A percentile compares a stretch with the other conserved stretches of the same genome.
Conservation (phyloP, 805 yeast genomes). For the Cyberlindnera veronae region DNA sequence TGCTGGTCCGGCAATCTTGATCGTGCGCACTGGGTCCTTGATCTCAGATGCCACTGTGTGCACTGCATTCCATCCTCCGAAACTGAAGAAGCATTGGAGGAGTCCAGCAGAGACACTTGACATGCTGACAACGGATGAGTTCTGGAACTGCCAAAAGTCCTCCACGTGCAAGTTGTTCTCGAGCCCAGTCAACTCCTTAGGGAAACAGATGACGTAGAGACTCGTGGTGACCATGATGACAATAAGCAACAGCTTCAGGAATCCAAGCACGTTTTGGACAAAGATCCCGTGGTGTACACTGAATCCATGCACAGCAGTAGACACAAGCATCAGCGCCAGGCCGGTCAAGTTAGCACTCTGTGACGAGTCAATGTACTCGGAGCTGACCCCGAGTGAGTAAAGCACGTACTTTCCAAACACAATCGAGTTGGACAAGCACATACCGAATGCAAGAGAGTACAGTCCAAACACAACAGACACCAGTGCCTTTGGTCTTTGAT, state of each 20-base stretch:
- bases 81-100: constrained; percentile 55
- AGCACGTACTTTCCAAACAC: constrained; percentile 61
- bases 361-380: constrained; percentile 28
- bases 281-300: constrained; percentile 58
- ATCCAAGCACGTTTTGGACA: constrained; percentile 62
- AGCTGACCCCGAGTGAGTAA: constrained; percentile 40
- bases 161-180: constrained; percentile 31
- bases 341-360: constrained; percentile 40
- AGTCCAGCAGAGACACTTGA: constrained; percentile 53
- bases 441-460: constrained; percentile 51
- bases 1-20: constrained; percentile 58
- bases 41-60: constrained; percentile 62
- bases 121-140: constrained; percentile 31
- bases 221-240: constrained; percentile 56
- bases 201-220: constrained; percentile 47
- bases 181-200: constrained; percentile 41
- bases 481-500: constrained; percentile 54
- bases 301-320: constrained; percentile 48
- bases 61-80: constrained; percentile 61
- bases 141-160: constrained; percentile 32
- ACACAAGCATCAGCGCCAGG: constrained; percentile 33
- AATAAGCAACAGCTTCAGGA: constrained; percentile 52
- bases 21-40: constrained; percentile 52
- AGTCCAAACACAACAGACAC: constrained; percentile 48
- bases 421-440: constrained; percentile 50